phyloP scores from a whole-genome alignment of 2,329 filamentous ascomycete genomes.

The Cadophora malorum region DNA sequence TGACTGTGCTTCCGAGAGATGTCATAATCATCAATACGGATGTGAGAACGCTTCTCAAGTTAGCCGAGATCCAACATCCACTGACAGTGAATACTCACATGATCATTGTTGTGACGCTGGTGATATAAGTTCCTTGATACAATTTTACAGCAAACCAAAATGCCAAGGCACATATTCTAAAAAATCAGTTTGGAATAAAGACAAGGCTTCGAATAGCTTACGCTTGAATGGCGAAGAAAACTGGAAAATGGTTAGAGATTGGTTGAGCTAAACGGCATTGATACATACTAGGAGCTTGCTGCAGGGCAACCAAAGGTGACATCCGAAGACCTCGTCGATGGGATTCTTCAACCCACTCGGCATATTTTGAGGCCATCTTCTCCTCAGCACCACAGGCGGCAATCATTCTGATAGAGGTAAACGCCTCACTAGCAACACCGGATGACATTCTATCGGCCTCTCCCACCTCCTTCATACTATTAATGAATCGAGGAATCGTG shows the following conservation, averaged over 20 bases:
- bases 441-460: constrained; percentile 62
- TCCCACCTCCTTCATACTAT: constrained; percentile 53
- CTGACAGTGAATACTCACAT: constrained; percentile 51
- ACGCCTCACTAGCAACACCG: constrained; percentile 65
- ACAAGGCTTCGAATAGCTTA: constrained; percentile 7
- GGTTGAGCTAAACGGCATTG: constrained; percentile 45
- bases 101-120: constrained; percentile 59
- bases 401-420: constrained; percentile 66
- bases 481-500: constrained; percentile 62
- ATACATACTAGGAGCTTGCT: constrained; percentile 55
- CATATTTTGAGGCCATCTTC: constrained; percentile 60
- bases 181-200: constrained; percentile 27
- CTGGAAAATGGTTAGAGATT: constrained; percentile 21
- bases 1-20: constrained; percentile 59
- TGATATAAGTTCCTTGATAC: constrained; percentile 52
- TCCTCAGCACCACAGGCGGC: constrained; percentile 66
- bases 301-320: constrained; percentile 57
- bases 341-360: constrained; percentile 60
- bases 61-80: neutral
- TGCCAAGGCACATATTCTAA: constrained; percentile 59
- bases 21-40: constrained; percentile 31
- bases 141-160: constrained; percentile 69
- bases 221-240: constrained; percentile 49
- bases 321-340: constrained; percentile 55
- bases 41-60: constrained; percentile 23